A percentile compares a stretch with the other conserved stretches of the same genome.
phyloP scores from a whole-genome alignment of 2,329 filamentous ascomycete species.

The Cladophialophora immunda region DNA sequence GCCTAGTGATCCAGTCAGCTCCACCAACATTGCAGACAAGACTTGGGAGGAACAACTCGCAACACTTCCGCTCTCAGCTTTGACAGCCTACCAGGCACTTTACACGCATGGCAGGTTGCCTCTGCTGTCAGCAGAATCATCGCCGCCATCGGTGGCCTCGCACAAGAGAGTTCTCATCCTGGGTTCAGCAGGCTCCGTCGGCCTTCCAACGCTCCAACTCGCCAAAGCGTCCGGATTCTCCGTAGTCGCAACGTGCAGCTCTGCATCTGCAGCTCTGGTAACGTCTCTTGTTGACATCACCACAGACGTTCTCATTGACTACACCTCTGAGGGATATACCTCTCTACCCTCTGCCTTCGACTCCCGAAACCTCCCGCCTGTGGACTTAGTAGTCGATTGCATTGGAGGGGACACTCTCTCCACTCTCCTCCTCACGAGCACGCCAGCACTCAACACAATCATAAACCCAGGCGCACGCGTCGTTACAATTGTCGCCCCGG shows the following conservation, averaged over 20 bases:
- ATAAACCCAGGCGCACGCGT: constrained; percentile 13
- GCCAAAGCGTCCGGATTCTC: constrained; percentile 45
- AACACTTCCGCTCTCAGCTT: constrained; percentile 49
- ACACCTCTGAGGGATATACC: constrained; percentile 34
- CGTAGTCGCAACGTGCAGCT: constrained; percentile 40
- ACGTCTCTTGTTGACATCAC: constrained; percentile 42
- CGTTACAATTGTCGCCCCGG: constrained; percentile 46
- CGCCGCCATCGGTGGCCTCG: constrained; percentile 10
- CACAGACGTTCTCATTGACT: constrained; percentile 46
- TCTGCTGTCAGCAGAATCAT: constrained; percentile 20
- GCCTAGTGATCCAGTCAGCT: not conserved
- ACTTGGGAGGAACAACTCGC: constrained; percentile 43
- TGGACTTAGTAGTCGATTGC: constrained; percentile 54
- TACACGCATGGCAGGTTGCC: constrained; percentile 48
- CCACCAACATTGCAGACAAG: constrained; percentile 44
- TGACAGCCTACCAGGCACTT: constrained; percentile 55
- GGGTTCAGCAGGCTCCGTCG: constrained; percentile 49
- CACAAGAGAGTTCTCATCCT: constrained; percentile 49
- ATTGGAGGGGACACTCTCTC: constrained; percentile 46
- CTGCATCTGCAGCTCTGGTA: constrained; percentile 36
- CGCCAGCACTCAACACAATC: constrained; percentile 8
- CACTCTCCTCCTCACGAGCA: constrained; percentile 45
- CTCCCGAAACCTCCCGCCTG: constrained; percentile 45
- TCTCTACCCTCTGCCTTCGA: constrained; percentile 45
- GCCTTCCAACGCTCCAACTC: constrained; percentile 49